Conservation (phyloP, 768 basidiomycete species). For the Agrocybe pediades region DNA sequence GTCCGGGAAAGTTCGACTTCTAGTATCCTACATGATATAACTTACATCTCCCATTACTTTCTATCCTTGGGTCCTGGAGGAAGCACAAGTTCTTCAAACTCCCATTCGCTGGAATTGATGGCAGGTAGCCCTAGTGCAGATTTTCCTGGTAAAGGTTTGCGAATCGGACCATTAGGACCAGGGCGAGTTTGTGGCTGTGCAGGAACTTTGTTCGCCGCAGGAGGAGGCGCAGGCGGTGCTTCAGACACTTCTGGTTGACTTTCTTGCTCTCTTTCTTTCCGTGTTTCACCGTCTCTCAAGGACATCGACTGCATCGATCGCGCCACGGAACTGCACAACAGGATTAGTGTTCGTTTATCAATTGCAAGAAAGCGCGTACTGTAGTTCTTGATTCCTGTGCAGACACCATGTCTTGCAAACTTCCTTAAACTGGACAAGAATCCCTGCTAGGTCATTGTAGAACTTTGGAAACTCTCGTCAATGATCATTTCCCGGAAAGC, state of each 20-base stretch:
- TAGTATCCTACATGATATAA: neutral
- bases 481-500: neutral
- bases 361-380: slow-evolving; percentile 46
- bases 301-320: slow-evolving; percentile 39
- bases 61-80: slow-evolving; percentile 39
- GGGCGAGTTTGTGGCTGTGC: no score
- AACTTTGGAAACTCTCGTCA: slow-evolving; percentile 59
- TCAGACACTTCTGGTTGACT: neutral
- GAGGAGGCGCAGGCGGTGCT: neutral
- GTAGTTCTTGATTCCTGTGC: slow-evolving; percentile 70
- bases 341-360: slow-evolving; percentile 6
- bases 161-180: slow-evolving; percentile 7
- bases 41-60: neutral
- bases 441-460: slow-evolving; percentile 81
- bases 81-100: slow-evolving; percentile 48
- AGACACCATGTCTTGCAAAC: slow-evolving; percentile 76
- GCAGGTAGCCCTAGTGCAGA: slow-evolving; percentile 44
- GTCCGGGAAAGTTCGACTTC: neutral
- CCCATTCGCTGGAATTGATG: slow-evolving; percentile 54
- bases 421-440: slow-evolving; percentile 75
- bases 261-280: neutral
- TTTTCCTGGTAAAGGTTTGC: slow-evolving; percentile 22
- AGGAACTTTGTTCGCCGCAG: slow-evolving; percentile 5
- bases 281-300: slow-evolving; percentile 25
- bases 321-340: slow-evolving; percentile 39